phyloP scores from a whole-genome alignment of 768 basidiomycete genomes.

The Ramaria rubella region DNA sequence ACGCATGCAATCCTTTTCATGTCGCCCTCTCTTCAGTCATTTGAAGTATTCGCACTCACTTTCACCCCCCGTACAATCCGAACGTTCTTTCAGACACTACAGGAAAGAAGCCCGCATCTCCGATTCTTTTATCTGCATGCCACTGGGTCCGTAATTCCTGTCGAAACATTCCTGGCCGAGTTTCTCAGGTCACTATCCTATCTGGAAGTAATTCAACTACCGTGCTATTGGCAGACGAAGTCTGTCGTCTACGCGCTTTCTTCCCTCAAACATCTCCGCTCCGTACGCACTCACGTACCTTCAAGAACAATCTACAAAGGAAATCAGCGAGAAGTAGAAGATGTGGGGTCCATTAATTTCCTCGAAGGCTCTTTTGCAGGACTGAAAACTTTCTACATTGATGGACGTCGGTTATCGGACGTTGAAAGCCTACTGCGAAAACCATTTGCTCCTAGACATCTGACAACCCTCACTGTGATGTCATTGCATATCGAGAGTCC shows the following conservation, averaged over 20 bases:
- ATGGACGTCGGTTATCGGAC: slow-evolving; percentile 36
- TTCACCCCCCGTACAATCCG: slow-evolving; percentile 6
- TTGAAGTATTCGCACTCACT: slow-evolving; percentile 8
- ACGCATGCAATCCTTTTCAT: slow-evolving; percentile 10
- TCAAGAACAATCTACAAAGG: slow-evolving; percentile 11
- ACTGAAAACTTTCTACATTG: slow-evolving; percentile 46
- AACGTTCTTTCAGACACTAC: slow-evolving; percentile 10
- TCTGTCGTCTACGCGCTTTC: slow-evolving; percentile 7
- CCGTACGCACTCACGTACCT: slow-evolving; percentile 9
- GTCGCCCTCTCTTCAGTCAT: slow-evolving; percentile 6
- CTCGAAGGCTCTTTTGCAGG: slow-evolving; percentile 45
- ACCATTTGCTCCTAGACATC: slow-evolving; percentile 39
- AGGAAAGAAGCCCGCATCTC: slow-evolving; percentile 9
- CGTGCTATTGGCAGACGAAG: slow-evolving; percentile 11
- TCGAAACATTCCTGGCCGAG: slow-evolving; percentile 4
- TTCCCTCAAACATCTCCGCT: slow-evolving; percentile 5
- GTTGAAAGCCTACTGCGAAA: slow-evolving; percentile 38
- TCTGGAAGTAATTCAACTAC: slow-evolving; percentile 10
- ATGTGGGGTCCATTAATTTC: slow-evolving; percentile 41
- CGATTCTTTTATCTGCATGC: slow-evolving; percentile 11
- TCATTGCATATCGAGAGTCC: slow-evolving; percentile 41
- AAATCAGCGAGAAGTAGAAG: slow-evolving; percentile 28
- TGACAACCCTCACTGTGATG: slow-evolving; percentile 49
- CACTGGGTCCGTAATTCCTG: not conserved
- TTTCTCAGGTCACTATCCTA: slow-evolving; percentile 8